A percentile compares a stretch with the other conserved stretches of the same genome.
Evolutionary conservation across 1,284 basidiomycete genomes (phyloP).

Genomic region (Malassezia cuniculi): DNA sequence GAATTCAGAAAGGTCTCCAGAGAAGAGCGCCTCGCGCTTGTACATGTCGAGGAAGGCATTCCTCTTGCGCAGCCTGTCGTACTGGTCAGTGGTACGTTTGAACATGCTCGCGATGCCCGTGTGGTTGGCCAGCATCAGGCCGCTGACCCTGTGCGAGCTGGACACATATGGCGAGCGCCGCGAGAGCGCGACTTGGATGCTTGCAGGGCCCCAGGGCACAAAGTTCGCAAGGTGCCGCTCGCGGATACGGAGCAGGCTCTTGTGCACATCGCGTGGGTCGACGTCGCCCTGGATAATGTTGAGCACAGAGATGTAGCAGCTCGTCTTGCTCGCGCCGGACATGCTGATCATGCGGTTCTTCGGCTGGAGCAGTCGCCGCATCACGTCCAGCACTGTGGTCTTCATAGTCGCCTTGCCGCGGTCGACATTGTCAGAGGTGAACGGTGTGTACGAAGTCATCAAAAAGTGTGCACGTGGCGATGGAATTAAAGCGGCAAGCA

Average conservation of each 20-base stretch:
- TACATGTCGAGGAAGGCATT: conserved; percentile 97
- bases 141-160: conserved; percentile 78
- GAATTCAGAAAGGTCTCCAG: conserved; percentile 35
- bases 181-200: conserved; percentile 91
- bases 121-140: conserved; percentile 96
- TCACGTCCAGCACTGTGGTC: conserved; percentile 69
- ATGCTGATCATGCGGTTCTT: conserved; percentile 99
- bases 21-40: conserved; percentile 66
- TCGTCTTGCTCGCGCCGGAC: conserved; percentile 34
- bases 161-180: conserved; percentile 77
- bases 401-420: conserved; percentile 44
- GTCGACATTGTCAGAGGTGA: conserved; percentile 63
- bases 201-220: conserved; percentile 97
- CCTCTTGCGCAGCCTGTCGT: conserved; percentile 70
- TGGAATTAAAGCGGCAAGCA: conserved; percentile 90
- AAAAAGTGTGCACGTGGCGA: conserved; percentile 98
- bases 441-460: conserved; percentile 99
- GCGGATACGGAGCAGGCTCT: conserved; percentile 86
- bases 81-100: conserved; percentile 90
- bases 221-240: conserved; percentile 94
- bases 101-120: conserved; percentile 76
- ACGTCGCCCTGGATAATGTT: conserved; percentile 97
- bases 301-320: conserved; percentile 78
- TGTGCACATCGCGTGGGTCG: conserved; percentile 95
- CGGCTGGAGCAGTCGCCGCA: conserved; percentile 90